Evolutionary conservation across 169 alveolate species (phyloP).

Genomic region (Plasmodium malariae): DNA sequence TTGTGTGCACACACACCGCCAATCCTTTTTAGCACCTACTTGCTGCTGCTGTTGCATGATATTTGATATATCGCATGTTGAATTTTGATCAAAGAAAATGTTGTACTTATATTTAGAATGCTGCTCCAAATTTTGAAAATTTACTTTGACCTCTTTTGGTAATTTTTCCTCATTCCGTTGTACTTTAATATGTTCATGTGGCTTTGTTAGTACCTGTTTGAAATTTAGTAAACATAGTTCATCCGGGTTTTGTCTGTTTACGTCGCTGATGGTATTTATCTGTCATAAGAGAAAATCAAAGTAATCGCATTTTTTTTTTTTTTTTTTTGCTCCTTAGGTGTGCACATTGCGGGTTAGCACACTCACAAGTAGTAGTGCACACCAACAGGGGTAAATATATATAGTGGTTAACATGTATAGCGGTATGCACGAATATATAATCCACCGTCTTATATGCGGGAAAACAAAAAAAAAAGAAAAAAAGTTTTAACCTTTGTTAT

Average conservation of each 20-base stretch:
- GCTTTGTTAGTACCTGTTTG: background rate
- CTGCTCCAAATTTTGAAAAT: background rate
- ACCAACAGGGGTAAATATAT: too few species aligned
- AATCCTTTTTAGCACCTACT: background rate
- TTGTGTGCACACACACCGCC: background rate
- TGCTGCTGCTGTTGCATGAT: background rate
- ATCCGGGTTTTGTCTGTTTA: background rate
- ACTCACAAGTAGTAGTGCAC: too few species aligned
- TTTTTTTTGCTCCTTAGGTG: too few species aligned
- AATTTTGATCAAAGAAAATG: background rate
- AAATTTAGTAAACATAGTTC: constrained; percentile 2
- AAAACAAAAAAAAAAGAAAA: background rate
- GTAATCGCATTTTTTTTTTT: too few species aligned
- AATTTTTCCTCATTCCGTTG: background rate
- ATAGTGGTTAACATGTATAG: too few species aligned
- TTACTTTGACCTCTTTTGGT: background rate
- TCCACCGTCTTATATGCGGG: too few species aligned
- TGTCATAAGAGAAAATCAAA: background rate
- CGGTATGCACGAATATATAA: too few species aligned
- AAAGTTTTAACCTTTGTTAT: constrained; percentile 19
- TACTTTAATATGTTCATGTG: background rate
- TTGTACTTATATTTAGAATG: background rate
- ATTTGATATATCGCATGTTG: background rate
- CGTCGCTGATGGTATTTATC: constrained; percentile 19
- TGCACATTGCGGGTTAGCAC: too few species aligned